phyloP scores from a whole-genome alignment of 805 yeast species.

The Candida boidinii region DNA sequence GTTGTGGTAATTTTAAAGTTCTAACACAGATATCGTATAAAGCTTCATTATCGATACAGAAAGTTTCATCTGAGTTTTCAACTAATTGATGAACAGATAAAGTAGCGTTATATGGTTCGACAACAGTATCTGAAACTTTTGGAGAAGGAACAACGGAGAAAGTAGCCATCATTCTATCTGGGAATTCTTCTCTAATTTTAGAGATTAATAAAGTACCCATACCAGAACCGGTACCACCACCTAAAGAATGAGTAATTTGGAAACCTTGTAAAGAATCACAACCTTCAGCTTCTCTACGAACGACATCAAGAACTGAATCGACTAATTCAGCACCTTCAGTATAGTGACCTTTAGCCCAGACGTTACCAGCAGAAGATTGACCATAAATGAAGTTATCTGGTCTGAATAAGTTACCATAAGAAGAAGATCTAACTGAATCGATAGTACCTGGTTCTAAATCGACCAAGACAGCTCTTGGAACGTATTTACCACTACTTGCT shows the following conservation, averaged over 20 bases:
- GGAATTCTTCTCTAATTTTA: constrained; percentile 84
- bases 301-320: constrained; percentile 80
- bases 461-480: constrained; percentile 87
- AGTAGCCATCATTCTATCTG: constrained; percentile 94
- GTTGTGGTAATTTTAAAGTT: constrained; percentile 74
- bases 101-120: constrained; percentile 92
- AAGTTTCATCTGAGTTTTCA: constrained; percentile 86
- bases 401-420: constrained; percentile 80
- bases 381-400: constrained; percentile 89
- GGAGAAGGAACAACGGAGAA: constrained; percentile 92
- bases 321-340: constrained; percentile 95
- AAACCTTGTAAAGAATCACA: constrained; percentile 92
- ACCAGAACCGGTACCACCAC: constrained; percentile 97
- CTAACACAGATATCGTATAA: constrained; percentile 82
- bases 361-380: constrained; percentile 89
- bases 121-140: constrained; percentile 86
- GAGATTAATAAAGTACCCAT: constrained; percentile 86
- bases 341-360: constrained; percentile 96
- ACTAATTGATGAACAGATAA: constrained; percentile 86
- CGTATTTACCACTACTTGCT: constrained; percentile 81
- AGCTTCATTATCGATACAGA: constrained; percentile 94
- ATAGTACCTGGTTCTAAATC: constrained; percentile 94
- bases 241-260: constrained; percentile 77
- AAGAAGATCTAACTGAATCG: constrained; percentile 72
- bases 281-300: constrained; percentile 90